Evolutionary conservation across 345 rosid species (phyloP).

Genomic region (Balakata baccata): DNA sequence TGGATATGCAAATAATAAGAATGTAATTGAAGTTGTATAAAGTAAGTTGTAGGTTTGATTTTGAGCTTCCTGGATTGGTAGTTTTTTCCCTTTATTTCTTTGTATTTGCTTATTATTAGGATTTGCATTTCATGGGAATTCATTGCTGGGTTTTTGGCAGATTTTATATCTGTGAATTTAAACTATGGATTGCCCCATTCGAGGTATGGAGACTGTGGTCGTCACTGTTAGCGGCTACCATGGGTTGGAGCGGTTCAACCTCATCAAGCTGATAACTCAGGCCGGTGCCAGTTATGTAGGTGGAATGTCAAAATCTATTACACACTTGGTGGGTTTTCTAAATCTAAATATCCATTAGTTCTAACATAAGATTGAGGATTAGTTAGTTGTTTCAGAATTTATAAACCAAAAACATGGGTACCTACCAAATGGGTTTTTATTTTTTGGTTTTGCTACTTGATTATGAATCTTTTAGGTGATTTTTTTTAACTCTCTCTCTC

Average conservation of each 20-base stretch:
- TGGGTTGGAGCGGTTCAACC: conserved; percentile 69
- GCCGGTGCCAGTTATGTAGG: conserved; percentile 85
- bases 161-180: not conserved
- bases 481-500: not conserved
- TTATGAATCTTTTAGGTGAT: not conserved
- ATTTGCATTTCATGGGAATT: not conserved
- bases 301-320: conserved; percentile 56
- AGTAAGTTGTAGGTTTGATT: not conserved
- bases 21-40: not conserved
- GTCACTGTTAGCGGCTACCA: conserved; percentile 93
- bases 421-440: not conserved
- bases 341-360: not conserved
- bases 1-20: not conserved
- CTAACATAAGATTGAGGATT: not conserved
- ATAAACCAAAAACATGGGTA: not conserved
- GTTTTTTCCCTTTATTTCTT: not conserved
- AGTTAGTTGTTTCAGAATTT: not conserved
- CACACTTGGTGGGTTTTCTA: conserved; percentile 62
- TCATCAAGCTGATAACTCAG: conserved; percentile 68
- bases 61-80: not conserved
- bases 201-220: conserved; percentile 78
- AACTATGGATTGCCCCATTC: conserved; percentile 17
- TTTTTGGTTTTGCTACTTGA: not conserved
- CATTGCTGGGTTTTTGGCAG: not conserved
- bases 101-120: not conserved